Conservation (phyloP, 345 rosid genomes). For the Eucalyptus cloeziana region DNA sequence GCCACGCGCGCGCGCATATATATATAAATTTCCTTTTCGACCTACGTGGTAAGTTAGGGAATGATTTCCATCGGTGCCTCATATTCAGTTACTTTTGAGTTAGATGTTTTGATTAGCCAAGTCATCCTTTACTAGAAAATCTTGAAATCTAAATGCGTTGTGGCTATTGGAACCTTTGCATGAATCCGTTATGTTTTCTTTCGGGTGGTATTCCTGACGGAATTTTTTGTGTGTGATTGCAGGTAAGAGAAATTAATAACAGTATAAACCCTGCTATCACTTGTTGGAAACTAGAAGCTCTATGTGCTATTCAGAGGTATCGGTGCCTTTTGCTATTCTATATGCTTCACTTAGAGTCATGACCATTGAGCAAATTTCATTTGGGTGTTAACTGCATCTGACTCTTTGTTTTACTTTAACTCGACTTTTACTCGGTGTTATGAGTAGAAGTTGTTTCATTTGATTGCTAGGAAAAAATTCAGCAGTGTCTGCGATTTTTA, state of each 20-base stretch:
- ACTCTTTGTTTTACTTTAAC: neutral
- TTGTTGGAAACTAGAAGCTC: slow-evolving; percentile 82
- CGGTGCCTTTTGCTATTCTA: neutral
- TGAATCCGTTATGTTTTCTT: neutral
- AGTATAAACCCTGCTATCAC: slow-evolving; percentile 9
- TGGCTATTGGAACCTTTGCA: neutral
- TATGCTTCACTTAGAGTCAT: neutral
- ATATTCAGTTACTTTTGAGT: neutral
- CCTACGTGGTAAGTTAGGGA: neutral
- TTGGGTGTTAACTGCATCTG: neutral
- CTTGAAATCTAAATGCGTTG: neutral
- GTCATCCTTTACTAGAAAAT: neutral
- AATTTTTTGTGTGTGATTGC: neutral
- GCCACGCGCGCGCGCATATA: rapidly evolving
- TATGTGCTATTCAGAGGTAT: slow-evolving; percentile 78
- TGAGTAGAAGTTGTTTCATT: neutral
- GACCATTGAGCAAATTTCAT: neutral
- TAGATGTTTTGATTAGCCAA: neutral
- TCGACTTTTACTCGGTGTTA: neutral
- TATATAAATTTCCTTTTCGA: too few relatives aligned
- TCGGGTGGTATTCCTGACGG: neutral
- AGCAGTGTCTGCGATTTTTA: neutral
- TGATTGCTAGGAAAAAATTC: neutral
- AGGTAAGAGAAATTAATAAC: slow-evolving; percentile 48
- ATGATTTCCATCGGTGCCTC: neutral